Evolutionary conservation across 768 basidiomycete genomes (phyloP), one percentile per base, ranked within the genome.

Genomic region (Pleurotus giganteus): DNA sequence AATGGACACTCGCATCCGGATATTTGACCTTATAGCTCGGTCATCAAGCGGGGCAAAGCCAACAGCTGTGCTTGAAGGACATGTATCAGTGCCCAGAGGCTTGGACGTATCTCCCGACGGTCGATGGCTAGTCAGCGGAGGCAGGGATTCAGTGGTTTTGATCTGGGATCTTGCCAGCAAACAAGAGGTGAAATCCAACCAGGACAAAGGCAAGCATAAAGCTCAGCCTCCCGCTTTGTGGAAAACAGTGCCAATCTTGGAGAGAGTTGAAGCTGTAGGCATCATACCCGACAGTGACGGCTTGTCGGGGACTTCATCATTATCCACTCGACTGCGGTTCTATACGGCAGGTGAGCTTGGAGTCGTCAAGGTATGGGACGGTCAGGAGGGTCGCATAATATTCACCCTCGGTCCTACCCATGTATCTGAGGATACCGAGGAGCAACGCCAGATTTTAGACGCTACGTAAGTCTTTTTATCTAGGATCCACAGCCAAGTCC

Each of bases 291-390:
- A 72, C 3, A 78, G 80, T 19, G 81, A 84, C 53, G 72, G 75
- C 50, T 69, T 80, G 3, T 70, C 76, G 19, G 76, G 78, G 3
- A 69, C 79, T 8, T 72, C 69, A 21, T 69, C 74, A 19, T 64
- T 66, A 29, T 36, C 73, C 12, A 69, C 72, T 34, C 67, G 67
- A 26, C 66, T 95, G 32, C 76, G 77, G 23, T 88, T 96, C 64
- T 98, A 83, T 65, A 96, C 94, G 17, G 97, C 86, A 8, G 97
- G 97, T 2, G 90, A 96, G 66, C 93, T 89, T 65, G 97, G 96
- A 4, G 70, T 83, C 1, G 72, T 98, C 34, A 85, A 84, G 60
- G 72, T 98, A 23, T 97, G 96, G 95, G 87, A 96, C 68, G 86
- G 79, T 2, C 71, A 77, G 54, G 78, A 81, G 7, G 88, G 87